Base-by-base conservation (phyloP, 352 stramenopile genomes). In the Phytophthora tubulina region DNA sequence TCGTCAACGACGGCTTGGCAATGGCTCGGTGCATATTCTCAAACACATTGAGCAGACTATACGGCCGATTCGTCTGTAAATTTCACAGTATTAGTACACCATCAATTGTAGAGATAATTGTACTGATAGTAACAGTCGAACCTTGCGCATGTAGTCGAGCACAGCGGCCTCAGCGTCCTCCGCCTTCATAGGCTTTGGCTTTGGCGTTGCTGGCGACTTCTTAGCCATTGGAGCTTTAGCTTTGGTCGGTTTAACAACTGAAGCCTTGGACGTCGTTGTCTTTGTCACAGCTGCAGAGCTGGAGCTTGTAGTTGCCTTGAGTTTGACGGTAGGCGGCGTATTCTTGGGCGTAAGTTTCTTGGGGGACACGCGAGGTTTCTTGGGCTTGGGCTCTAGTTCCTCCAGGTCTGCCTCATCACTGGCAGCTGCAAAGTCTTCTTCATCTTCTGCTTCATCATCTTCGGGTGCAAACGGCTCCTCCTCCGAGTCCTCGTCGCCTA, bases 11-110 rank as follows among this genome's bases (percentile, higher is more conserved):
- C 9, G 83, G 75, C 65, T 95, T 94, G 36, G 84, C 81, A 56
- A 95, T 89, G 8, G 66, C 82, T 21, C 82, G 80, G 57, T 95
- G 88, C 74, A 95, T 73, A 64, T 95, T 95, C 59, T 94, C 88
- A 60, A 93, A 95, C 63, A 95, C 84, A 75, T 95, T 95, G 8
- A 95, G 75, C 68, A 94, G 71, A 73, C 86, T 95, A 72, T 94
- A 95, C 57, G 88, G 86, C 7, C 88, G 83, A 69, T 95, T 95
- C 2, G 79, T 91, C 87, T 94, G 35, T 41, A 49, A 54, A 49
- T 6, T 50, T 9, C n/a, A 59, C 65, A 67, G 14, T 4, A 44
- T 63, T 8, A 75, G 50, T 6, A 52, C 15, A 57, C 27, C 9
- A 30, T 15, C 35, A 57, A 52, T 38, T 35, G 49, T 27, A 49